Percentiles rank a stretch among this genome's conserved stretches.
Conservation (phyloP, 768 basidiomycete genomes). For the Boletellus ananas region DNA sequence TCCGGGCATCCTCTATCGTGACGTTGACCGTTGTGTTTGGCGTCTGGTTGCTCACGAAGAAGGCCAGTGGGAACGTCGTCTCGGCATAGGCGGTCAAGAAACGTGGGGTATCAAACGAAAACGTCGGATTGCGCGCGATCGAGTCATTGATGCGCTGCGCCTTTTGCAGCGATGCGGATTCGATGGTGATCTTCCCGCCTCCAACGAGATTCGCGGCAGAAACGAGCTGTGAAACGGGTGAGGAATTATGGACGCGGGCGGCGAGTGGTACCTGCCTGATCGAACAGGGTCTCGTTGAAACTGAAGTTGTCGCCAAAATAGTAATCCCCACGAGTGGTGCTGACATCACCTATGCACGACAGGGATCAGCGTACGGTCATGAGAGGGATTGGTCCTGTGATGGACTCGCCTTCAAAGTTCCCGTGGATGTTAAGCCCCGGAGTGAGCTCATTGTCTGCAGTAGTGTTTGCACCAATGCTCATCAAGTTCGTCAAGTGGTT, state of each 20-base stretch:
- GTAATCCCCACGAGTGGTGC: constrained; percentile 22
- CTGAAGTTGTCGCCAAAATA: constrained; percentile 25
- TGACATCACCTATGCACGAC: constrained; percentile 17
- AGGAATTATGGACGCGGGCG: background rate
- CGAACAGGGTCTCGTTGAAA: constrained; percentile 27
- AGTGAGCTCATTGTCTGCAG: constrained; percentile 6
- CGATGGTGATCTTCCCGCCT: constrained; percentile 16
- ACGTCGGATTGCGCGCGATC: constrained; percentile 22
- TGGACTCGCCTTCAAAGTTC: constrained; percentile 19
- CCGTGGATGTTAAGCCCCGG: constrained; percentile 23
- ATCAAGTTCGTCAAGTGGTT: constrained; percentile 28
- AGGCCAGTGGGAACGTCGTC: constrained; percentile 23
- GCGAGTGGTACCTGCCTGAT: constrained; percentile 3
- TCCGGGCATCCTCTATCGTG: constrained; percentile 16
- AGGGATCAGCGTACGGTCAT: background rate
- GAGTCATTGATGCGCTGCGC: constrained; percentile 23
- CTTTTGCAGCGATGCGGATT: constrained; percentile 22
- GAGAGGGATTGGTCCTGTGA: background rate
- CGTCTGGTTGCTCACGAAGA: constrained; percentile 24
- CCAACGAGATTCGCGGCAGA: constrained; percentile 19
- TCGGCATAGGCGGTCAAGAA: constrained; percentile 21
- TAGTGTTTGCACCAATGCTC: constrained; percentile 24
- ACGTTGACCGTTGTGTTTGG: constrained; percentile 12
- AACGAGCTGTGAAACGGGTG: constrained; percentile 8
- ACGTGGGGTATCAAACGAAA: constrained; percentile 20